These are phyloP conservation scores for Cystofilobasidium bisporidii DNA, from an alignment of 768 basidiomycete genomes.

Conservation along the genomic window DNA sequence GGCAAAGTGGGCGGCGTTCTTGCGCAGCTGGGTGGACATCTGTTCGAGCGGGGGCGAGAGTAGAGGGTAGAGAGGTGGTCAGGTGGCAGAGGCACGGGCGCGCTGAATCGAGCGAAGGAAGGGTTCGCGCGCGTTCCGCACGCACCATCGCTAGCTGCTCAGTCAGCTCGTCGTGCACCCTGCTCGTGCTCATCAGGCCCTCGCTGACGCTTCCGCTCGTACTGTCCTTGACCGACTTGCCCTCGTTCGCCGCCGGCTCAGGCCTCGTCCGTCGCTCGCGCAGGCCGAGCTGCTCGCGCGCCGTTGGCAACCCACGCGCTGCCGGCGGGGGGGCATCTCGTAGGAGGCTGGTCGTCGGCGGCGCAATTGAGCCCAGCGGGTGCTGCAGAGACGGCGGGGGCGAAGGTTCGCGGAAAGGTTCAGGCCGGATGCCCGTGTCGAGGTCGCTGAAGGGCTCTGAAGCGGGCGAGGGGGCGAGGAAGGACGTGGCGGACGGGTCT, in stretches of 20 bases:
- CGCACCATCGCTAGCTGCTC: conserved; percentile 26
- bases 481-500: not conserved
- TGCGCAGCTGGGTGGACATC: conserved; percentile 26
- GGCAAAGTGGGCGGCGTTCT: conserved; percentile 24
- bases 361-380: not conserved
- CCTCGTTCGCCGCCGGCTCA: not conserved
- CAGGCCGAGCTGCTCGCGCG: conserved; percentile 7
- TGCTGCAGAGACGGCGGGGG: not conserved
- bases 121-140: not conserved
- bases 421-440: not conserved
- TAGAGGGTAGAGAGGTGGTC: too few relatives aligned
- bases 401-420: not conserved
- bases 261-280: not conserved
- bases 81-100: not conserved
- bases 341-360: not conserved
- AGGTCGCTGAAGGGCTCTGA: not conserved
- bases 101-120: not conserved
- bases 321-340: not conserved
- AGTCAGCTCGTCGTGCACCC: conserved; percentile 25
- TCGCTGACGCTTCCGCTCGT: not conserved
- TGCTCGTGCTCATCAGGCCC: conserved; percentile 13
- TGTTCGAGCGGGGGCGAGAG: not conserved
- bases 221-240: not conserved
- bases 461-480: not conserved
- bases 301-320: not conserved